These are phyloP conservation scores for Plasmodium malariae DNA, from an alignment of 169 alveolate species.

Conservation along the genomic window DNA sequence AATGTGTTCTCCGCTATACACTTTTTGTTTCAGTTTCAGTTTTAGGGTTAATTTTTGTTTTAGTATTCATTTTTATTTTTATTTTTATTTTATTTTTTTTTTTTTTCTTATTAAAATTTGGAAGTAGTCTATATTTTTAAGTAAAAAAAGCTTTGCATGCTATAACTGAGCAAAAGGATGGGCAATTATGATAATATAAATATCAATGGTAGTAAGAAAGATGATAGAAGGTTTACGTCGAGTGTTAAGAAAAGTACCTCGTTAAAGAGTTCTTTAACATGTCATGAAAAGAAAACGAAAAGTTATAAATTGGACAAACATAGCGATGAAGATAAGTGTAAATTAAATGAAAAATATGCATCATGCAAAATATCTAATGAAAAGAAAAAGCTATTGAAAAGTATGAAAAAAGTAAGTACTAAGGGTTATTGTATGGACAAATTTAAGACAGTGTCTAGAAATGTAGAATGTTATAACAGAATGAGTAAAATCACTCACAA, in stretches of 20 bases:
- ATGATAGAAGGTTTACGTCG: background rate
- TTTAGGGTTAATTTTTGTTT: background rate
- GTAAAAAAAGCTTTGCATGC: background rate
- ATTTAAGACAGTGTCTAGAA: background rate
- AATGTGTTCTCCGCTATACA: background rate
- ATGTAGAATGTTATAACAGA: background rate
- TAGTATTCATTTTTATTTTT: background rate
- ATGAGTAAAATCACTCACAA: slow-evolving; percentile 6
- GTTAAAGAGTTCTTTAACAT: slow-evolving; percentile 10
- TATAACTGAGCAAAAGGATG: background rate
- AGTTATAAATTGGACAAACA: slow-evolving; percentile 9
- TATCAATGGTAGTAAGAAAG: background rate
- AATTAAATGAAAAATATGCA: background rate
- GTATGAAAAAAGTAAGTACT: background rate
- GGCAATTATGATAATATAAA: slow-evolving; percentile 18
- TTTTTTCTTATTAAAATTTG: background rate
- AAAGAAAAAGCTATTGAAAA: background rate
- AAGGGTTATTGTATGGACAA: background rate
- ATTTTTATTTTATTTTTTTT: background rate
- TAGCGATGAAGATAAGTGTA: slow-evolving; percentile 12
- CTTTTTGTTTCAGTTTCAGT: background rate
- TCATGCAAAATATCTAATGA: background rate
- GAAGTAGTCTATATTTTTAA: too few species aligned
- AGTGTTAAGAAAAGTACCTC: background rate
- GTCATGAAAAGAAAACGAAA: slow-evolving; percentile 6